Evolutionary conservation across 2,329 filamentous ascomycete genomes (phyloP).

Genomic region (Conoideocrella luteorostrata): DNA sequence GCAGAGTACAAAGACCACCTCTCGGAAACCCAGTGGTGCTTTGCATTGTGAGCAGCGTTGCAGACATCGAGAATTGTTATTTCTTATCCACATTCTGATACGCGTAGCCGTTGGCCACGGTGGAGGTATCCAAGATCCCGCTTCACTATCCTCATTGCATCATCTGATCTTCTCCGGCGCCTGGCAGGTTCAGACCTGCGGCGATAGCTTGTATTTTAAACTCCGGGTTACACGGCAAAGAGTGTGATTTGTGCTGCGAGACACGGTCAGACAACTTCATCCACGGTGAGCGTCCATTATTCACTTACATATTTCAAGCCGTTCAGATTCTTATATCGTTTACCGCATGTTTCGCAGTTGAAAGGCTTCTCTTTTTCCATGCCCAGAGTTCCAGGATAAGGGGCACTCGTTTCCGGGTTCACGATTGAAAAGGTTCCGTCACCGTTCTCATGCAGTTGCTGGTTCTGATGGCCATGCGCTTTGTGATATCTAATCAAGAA

Average conservation of each 20-base stretch:
- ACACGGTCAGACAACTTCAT: conserved; percentile 25
- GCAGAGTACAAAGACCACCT: too few relatives aligned
- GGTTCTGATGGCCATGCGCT: conserved; percentile 89
- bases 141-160: conserved; percentile 20
- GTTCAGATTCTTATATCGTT: conserved; percentile 98
- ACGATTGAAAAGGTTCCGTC: conserved; percentile 98
- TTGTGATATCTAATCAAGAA: conserved; percentile 53
- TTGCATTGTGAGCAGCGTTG: too few relatives aligned
- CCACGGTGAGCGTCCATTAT: too few relatives aligned
- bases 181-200: conserved; percentile 36
- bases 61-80: too few relatives aligned
- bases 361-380: conserved; percentile 99
- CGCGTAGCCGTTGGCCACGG: not conserved
- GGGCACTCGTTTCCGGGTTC: conserved; percentile 87
- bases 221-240: conserved; percentile 84
- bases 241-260: conserved; percentile 66
- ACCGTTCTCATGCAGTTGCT: conserved; percentile 92
- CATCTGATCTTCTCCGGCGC: conserved; percentile 40
- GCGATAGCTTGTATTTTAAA: conserved; percentile 43
- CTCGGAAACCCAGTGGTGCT: too few relatives aligned
- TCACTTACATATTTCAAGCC: conserved; percentile 82
- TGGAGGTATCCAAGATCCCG: not conserved
- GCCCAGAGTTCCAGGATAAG: conserved; percentile 92
- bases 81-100: too few relatives aligned
- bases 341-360: conserved; percentile 92